A percentile compares a stretch with the other conserved stretches of the same genome.
Conservation (phyloP, 2,329 filamentous ascomycete genomes). For the Neonectria punicea region DNA sequence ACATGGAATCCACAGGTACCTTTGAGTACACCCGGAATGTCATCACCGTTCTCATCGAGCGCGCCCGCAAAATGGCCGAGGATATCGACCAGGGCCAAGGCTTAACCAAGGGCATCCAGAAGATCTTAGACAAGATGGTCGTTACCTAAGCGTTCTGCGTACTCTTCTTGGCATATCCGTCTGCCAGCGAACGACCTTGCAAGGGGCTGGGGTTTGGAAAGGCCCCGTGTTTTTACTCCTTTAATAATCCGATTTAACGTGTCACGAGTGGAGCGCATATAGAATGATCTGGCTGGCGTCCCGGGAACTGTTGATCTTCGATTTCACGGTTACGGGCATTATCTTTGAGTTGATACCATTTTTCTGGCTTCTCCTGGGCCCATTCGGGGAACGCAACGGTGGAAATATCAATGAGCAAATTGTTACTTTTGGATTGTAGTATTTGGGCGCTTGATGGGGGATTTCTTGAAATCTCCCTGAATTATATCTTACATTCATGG, state of each 20-base stretch:
- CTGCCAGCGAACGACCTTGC: not conserved
- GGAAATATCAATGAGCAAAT: slow-evolving; percentile 6
- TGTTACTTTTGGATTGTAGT: slow-evolving; percentile 7
- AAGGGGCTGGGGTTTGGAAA: not conserved
- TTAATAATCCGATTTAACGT: slow-evolving; percentile 32
- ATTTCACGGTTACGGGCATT: slow-evolving; percentile 20
- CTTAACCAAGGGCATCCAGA: slow-evolving; percentile 66
- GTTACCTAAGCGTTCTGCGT: slow-evolving; percentile 32
- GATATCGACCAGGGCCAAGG: slow-evolving; percentile 71
- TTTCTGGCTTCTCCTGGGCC: slow-evolving; percentile 8
- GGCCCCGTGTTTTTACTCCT: not conserved
- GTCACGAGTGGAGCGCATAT: slow-evolving; percentile 39
- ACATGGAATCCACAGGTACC: slow-evolving; percentile 90
- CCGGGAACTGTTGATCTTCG: slow-evolving; percentile 21
- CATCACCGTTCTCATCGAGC: slow-evolving; percentile 69
- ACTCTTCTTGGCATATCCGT: not conserved
- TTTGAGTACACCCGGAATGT: slow-evolving; percentile 86
- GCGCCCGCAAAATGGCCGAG: slow-evolving; percentile 71
- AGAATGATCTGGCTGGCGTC: slow-evolving; percentile 39
- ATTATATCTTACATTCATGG: slow-evolving; percentile 5
- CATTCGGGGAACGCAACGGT: not conserved
- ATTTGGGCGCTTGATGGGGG: not conserved
- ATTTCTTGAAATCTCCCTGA: not conserved
- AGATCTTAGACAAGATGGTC: slow-evolving; percentile 75
- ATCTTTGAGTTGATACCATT: slow-evolving; percentile 19